phyloP scores from a whole-genome alignment of 306 rosid genomes.

The Ceratonia siliqua region DNA sequence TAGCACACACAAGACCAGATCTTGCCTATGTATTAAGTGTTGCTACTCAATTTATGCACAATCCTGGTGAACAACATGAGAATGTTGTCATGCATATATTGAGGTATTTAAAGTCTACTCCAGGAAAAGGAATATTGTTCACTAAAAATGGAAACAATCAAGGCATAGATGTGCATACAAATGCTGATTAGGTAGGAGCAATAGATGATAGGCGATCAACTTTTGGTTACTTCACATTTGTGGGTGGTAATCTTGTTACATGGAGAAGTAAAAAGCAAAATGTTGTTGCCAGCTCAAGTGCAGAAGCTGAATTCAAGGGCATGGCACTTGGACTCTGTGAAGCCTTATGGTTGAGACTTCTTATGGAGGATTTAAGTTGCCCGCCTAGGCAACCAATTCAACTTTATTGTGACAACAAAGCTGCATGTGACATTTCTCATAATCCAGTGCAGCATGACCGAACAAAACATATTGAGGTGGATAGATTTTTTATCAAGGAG shows the following conservation, averaged over 20 bases:
- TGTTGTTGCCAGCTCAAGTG: background rate
- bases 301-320: background rate
- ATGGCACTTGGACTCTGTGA: background rate
- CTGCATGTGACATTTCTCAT: background rate
- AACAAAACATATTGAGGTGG: background rate
- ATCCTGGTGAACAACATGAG: background rate
- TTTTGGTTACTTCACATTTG: background rate
- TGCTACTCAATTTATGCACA: background rate
- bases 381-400: background rate
- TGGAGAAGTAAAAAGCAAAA: slow-evolving; percentile 8
- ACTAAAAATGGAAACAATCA: background rate
- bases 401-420: background rate
- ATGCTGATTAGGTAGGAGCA: background rate
- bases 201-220: background rate
- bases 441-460: background rate
- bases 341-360: background rate
- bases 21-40: slow-evolving; percentile 2
- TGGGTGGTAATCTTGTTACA: slow-evolving; percentile 1
- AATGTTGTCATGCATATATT: background rate
- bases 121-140: background rate
- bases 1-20: background rate
- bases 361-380: background rate
- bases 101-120: background rate
- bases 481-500: background rate
- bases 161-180: background rate